Evolutionary conservation across 139 green algal species (phyloP), one percentile per base, ranked within the genome.

Genomic region (Haematococcus lacustris): DNA sequence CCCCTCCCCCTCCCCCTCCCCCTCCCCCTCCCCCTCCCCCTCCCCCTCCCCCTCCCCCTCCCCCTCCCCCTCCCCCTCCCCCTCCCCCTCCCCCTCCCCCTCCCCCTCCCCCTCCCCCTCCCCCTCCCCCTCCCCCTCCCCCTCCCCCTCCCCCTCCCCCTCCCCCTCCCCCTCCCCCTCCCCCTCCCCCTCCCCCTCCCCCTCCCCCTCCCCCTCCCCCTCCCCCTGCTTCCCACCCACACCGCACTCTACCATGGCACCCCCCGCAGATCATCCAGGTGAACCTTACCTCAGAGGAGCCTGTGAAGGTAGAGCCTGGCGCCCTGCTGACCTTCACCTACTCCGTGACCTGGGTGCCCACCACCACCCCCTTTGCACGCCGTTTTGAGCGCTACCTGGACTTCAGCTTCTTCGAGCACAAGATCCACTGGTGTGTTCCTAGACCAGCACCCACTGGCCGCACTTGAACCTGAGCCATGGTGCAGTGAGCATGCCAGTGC

Each of bases 321-420:
- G 75, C 78, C 1, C 78, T 75, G 13, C 73, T 98, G 25, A 84
- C 87, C 47, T 98, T 98, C 84, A 94, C 88, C 0, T 97, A 94
- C 82, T 82, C 73, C 3, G 90, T 98, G 25, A 87, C 81, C 50
- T 98, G 93, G 94, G 41, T 81, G 30, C 68, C 77, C 23, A 92
- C 87, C 3, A 66, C 73, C 51, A 92, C 91, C 28, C 79, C 81
- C 38, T 98, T 94, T 71, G 43, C 61, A n/a, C 78, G 88, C 37
- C 84, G 94, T 17, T 98, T 98, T 78, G 91, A 98, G 78, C 89
- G 91, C 28, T 98, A 98, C 86, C 81, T 98, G 30, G 94, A 98
- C 79, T 94, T 95, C 87, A 91, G 87, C 77, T 98, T 98, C 78
- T 98, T 98, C 73, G 94, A 98, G 86, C 94, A 98, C 80, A 93